Conservation (phyloP, 805 yeast genomes). For the Kazachstania africana region DNA sequence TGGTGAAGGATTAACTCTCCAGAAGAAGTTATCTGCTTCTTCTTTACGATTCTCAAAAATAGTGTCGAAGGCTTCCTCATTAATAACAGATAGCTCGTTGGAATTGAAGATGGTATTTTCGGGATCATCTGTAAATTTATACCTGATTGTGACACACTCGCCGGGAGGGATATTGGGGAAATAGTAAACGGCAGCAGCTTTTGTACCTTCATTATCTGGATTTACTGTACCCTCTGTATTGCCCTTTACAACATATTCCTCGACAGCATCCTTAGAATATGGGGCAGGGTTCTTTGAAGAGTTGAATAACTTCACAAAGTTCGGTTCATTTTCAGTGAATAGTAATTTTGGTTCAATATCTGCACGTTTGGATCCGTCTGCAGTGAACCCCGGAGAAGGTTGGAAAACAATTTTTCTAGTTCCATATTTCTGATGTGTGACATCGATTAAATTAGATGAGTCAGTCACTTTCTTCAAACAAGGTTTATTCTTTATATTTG, state of each 20-base stretch:
- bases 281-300: slow-evolving; percentile 41
- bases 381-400: slow-evolving; percentile 58
- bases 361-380: slow-evolving; percentile 6
- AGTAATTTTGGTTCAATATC: slow-evolving; percentile 66
- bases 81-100: slow-evolving; percentile 32
- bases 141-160: slow-evolving; percentile 75
- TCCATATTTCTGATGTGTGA: slow-evolving; percentile 64
- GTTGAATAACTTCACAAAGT: slow-evolving; percentile 50
- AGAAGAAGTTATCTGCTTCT: slow-evolving; percentile 89
- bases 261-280: slow-evolving; percentile 81
- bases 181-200: slow-evolving; percentile 72
- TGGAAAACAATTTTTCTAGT: slow-evolving; percentile 56
- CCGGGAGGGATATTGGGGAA: slow-evolving; percentile 78
- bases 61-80: slow-evolving; percentile 64
- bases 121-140: slow-evolving; percentile 42
- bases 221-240: slow-evolving; percentile 51
- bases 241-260: slow-evolving; percentile 55
- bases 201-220: slow-evolving; percentile 65
- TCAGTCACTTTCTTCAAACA: slow-evolving; percentile 27
- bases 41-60: slow-evolving; percentile 58
- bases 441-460: slow-evolving; percentile 38
- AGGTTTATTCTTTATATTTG: slow-evolving; percentile 39
- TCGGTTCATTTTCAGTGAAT: slow-evolving; percentile 84
- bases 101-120: slow-evolving; percentile 17
- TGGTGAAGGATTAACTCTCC: slow-evolving; percentile 80